Base-by-base conservation (phyloP, 139 green algal genomes). In the Tetraselmis striata region DNA sequence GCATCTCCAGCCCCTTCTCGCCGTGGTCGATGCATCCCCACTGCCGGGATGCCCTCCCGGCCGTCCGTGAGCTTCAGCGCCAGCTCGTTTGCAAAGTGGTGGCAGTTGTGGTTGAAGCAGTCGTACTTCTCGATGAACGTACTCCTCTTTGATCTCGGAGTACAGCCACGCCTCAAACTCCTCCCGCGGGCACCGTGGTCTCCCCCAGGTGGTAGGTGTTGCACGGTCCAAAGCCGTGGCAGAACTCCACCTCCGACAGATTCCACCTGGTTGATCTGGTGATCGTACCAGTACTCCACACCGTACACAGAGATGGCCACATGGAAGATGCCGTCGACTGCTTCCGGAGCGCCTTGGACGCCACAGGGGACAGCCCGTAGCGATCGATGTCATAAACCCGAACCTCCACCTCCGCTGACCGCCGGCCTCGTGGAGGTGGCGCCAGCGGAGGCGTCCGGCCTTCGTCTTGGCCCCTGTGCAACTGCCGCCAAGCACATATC, bases 91-190 rank as follows among this genome's bases (percentile, higher is more conserved):
- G 81, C 81, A 28, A 85, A 85, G 75, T 85, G 81, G 75, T 85
- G 81, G 75, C 81, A 85, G 45, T 85, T 85, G 45, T 85, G 81
- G 75, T 76, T 77, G 75, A 85, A 85, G 29, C 67, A 81, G 78
- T 85, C 81, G 75, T 85, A 85, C 30, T 59, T 85, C 2, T 81
- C 29, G 75, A 85, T 85, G 75, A n/a, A 79, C 31, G 29, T 85
- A 67, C 75, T 81, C 67, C 28, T 81, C 81, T 29, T 59, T 59
- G 5, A 85, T 30, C 22, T 28, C 30, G 23, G 31, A 59, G 30
- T 79, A 85, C 28, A 24, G 26, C 30, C 79, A 79, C 22, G 1
- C 45, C 32, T 85, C 81, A 2, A 79, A 77, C 81, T 81, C 81
- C 75, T 81, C 81, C 2, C 31, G n/a, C 29, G 67, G n/a, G 23